Evolutionary conservation across 805 yeast genomes (phyloP).

Genomic region (Henningerozyma blattae): DNA sequence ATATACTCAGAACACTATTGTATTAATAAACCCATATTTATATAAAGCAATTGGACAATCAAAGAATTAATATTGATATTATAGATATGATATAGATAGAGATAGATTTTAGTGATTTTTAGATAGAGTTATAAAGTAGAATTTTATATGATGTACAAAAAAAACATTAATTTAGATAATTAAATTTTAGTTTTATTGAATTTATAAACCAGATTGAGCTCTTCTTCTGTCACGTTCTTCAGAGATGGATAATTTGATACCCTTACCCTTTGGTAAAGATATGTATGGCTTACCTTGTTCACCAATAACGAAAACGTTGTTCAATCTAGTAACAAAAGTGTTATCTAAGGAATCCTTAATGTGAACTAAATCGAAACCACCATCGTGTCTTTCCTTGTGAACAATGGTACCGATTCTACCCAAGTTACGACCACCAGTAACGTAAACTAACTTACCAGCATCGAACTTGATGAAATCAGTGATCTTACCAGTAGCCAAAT

Average conservation of each 20-base stretch:
- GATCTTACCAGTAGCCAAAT: slow-evolving; percentile 92
- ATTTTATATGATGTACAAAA: too few species aligned
- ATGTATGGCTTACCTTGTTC: slow-evolving; percentile 91
- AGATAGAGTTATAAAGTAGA: too few species aligned
- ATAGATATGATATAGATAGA: too few species aligned
- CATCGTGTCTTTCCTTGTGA: slow-evolving; percentile 96
- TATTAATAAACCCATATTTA: too few species aligned
- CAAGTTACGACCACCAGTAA: slow-evolving; percentile 97
- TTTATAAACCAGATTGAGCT: slow-evolving; percentile 56
- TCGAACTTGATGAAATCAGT: slow-evolving; percentile 83
- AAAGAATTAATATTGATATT: too few species aligned
- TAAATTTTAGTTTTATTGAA: too few species aligned
- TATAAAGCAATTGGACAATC: too few species aligned
- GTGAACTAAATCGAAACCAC: slow-evolving; percentile 97
- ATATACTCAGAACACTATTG: too few species aligned
- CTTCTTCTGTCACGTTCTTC: slow-evolving; percentile 99
- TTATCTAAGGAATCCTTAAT: slow-evolving; percentile 90
- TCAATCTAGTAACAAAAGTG: slow-evolving; percentile 89
- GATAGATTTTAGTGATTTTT: too few species aligned
- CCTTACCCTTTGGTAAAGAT: slow-evolving; percentile 98
- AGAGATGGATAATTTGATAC: slow-evolving; percentile 89
- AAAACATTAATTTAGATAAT: too few species aligned
- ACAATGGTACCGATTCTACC: slow-evolving; percentile 94
- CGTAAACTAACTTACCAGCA: slow-evolving; percentile 84
- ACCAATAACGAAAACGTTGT: slow-evolving; percentile 90